Conservation (phyloP, 2,329 filamentous ascomycete species). For the Cladosporium cucumerinum region DNA sequence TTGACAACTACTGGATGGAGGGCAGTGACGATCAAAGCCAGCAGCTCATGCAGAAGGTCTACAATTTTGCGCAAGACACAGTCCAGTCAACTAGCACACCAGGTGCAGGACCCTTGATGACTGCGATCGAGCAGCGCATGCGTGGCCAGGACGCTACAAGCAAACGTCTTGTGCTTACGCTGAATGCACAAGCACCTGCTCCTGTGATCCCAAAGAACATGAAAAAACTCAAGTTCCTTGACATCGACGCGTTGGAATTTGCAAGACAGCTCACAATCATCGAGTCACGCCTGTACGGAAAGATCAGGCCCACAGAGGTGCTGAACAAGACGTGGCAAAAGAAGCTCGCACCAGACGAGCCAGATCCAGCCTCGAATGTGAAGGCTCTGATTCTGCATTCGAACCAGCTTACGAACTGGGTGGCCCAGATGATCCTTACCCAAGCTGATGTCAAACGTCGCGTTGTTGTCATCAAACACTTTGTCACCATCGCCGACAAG, state of each 20-base stretch:
- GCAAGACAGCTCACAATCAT: constrained; percentile 97
- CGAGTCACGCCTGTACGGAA: constrained; percentile 88
- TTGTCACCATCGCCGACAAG: constrained; percentile 95
- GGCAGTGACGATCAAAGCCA: constrained; percentile 78
- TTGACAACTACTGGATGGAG: constrained; percentile 99
- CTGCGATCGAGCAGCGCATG: constrained; percentile 82
- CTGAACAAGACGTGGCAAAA: constrained; percentile 99
- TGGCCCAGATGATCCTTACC: constrained; percentile 96
- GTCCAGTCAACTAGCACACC: constrained; percentile 93
- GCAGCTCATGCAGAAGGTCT: constrained; percentile 81
- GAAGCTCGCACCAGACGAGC: constrained; percentile 76
- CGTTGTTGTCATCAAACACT: constrained; percentile 97
- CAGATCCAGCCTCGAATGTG: constrained; percentile 87
- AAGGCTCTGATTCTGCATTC: constrained; percentile 96
- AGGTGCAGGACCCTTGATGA: constrained; percentile 78
- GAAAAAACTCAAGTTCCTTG: constrained; percentile 98
- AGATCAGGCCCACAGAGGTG: constrained; percentile 94
- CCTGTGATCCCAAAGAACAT: constrained; percentile 98
- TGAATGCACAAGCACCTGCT: constrained; percentile 70
- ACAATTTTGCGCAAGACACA: constrained; percentile 85
- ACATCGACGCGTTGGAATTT: constrained; percentile 94
- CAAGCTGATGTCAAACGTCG: constrained; percentile 94
- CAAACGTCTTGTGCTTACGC: constrained; percentile 81
- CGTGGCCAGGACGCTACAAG: constrained; percentile 82
- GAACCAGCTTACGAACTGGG: constrained; percentile 99